Percentiles rank a stretch among this genome's conserved stretches.
These are phyloP conservation scores for Kalmusia sp. DNA, from an alignment of 2,329 filamentous ascomycete species.

Conservation along the genomic window DNA sequence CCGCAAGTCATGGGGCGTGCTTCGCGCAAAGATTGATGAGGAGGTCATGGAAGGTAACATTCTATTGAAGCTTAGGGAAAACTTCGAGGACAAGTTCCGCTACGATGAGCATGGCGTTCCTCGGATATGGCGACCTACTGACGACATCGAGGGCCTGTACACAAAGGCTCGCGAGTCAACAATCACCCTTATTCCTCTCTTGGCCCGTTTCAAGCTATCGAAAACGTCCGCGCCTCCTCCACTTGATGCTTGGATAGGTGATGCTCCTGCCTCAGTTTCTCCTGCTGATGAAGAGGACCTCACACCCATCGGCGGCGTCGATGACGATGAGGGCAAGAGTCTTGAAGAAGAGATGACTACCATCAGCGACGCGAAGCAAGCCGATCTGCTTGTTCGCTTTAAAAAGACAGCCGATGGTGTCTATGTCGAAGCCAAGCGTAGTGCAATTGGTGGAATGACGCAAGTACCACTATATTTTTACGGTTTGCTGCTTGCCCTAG, in stretches of 20 bases:
- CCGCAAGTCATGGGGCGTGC: conserved; percentile 91
- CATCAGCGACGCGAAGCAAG: conserved; percentile 86
- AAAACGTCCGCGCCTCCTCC: conserved; percentile 79
- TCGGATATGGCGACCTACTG: conserved; percentile 93
- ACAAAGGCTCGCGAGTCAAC: conserved; percentile 92
- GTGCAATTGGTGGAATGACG: conserved; percentile 92
- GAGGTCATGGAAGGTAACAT: conserved; percentile 99
- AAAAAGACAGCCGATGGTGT: conserved; percentile 98
- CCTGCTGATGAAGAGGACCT: conserved; percentile 90
- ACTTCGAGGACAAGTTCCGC: conserved; percentile 99
- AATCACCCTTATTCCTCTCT: conserved; percentile 84
- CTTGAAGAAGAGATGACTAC: conserved; percentile 96
- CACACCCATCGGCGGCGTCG: conserved; percentile 86
- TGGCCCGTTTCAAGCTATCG: conserved; percentile 82
- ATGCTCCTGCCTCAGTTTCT: conserved; percentile 75
- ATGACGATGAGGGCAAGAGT: conserved; percentile 93
- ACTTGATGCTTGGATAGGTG: conserved; percentile 83
- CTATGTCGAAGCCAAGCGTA: conserved; percentile 96
- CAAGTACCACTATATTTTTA: conserved; percentile 97
- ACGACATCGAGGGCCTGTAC: conserved; percentile 96
- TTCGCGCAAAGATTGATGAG: conserved; percentile 91
- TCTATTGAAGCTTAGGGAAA: conserved; percentile 91
- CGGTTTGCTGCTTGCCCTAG: conserved; percentile 82
- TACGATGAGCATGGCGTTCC: conserved; percentile 96
- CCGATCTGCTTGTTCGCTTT: conserved; percentile 92